Conservation (phyloP, 768 basidiomycete genomes). For the Tricholoma sp. region DNA sequence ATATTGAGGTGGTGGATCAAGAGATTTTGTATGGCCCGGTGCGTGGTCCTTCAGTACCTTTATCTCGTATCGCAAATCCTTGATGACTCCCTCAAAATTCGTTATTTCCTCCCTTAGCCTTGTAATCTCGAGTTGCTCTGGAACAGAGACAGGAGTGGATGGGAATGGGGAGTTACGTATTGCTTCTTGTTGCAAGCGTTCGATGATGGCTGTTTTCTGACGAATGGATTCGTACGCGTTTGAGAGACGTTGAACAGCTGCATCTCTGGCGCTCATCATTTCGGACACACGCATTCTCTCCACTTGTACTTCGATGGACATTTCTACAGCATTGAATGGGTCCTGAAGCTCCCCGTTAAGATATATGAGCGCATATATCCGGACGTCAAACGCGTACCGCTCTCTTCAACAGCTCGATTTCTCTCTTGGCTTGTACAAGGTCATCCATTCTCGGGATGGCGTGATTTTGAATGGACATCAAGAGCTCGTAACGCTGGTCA, state of each 20-base stretch:
- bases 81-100: constrained; percentile 32
- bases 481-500: not conserved
- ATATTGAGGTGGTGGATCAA: constrained; percentile 35
- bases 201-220: constrained; percentile 52
- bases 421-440: constrained; percentile 8
- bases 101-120: constrained; percentile 33
- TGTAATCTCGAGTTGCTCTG: constrained; percentile 21
- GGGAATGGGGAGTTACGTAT: constrained; percentile 9
- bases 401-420: constrained; percentile 14
- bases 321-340: constrained; percentile 43
- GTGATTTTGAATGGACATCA: not conserved
- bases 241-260: constrained; percentile 49
- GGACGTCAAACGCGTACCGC: constrained; percentile 6
- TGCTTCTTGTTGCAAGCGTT: constrained; percentile 30
- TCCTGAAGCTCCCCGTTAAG: constrained; percentile 26
- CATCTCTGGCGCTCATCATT: constrained; percentile 59
- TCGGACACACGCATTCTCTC: constrained; percentile 51
- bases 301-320: constrained; percentile 49
- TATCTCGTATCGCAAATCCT: constrained; percentile 33
- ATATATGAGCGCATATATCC: constrained; percentile 9
- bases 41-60: constrained; percentile 25
- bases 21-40: constrained; percentile 14
- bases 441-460: not conserved
- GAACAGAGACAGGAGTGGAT: not conserved
- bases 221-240: constrained; percentile 56